These are phyloP conservation scores for Ustanciosporium gigantosporum DNA, from an alignment of 1,284 basidiomycete genomes.

Conservation along the genomic window DNA sequence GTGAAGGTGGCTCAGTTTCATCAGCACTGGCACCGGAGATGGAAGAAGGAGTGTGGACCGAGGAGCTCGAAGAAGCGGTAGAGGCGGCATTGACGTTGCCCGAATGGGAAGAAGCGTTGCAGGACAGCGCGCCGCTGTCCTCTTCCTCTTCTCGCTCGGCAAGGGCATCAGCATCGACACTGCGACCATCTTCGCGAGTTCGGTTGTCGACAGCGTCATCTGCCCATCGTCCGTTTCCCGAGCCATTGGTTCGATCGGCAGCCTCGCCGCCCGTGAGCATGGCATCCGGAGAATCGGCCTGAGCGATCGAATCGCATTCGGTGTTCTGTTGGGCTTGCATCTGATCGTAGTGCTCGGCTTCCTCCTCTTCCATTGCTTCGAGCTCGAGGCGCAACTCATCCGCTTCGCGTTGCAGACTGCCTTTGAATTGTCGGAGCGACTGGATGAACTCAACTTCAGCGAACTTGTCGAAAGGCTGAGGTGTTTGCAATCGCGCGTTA, in stretches of 20 bases:
- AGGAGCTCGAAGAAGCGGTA: conserved; percentile 32
- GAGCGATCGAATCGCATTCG: too few species aligned
- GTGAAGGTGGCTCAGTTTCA: conserved; percentile 35
- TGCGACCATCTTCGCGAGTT: conserved; percentile 2
- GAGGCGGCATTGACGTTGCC: conserved; percentile 24
- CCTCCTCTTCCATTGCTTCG: conserved; percentile 39
- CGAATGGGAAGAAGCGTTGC: conserved; percentile 33
- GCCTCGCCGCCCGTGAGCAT: not conserved
- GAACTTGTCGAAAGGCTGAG: conserved; percentile 50
- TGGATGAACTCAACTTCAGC: conserved; percentile 55
- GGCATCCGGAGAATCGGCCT: not conserved
- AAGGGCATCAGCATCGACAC: conserved; percentile 32
- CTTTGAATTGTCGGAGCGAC: conserved; percentile 50
- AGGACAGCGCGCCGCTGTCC: conserved; percentile 12
- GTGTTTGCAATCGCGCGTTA: conserved; percentile 44
- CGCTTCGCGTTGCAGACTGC: conserved; percentile 50
- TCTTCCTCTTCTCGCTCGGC: not conserved
- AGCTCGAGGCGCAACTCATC: conserved; percentile 50
- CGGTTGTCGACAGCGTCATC: conserved; percentile 26
- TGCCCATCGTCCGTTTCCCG: conserved; percentile 47
- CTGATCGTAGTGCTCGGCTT: conserved; percentile 15
- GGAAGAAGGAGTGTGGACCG: conserved; percentile 35
- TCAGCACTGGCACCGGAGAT: conserved; percentile 34
- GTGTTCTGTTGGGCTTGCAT: too few species aligned
- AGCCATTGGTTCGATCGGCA: conserved; percentile 6